Conservation (phyloP, 1,139 yeast genomes). For the Citeromyces hawaiiensis region DNA sequence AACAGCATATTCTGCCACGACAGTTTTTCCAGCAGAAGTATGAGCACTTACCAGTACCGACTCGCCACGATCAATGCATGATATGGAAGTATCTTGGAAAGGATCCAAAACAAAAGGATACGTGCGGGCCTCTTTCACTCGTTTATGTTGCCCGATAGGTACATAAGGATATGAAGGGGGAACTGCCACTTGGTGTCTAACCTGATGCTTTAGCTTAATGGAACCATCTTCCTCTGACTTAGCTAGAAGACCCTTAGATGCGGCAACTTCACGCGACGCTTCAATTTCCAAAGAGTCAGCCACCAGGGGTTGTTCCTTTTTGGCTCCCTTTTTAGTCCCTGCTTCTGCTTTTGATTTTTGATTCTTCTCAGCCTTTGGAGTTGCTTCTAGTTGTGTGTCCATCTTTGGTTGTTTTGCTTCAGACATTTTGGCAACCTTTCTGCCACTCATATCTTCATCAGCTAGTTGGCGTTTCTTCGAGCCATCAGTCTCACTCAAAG, state of each 20-base stretch:
- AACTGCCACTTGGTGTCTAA: slow-evolving; percentile 93
- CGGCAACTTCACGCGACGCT: slow-evolving; percentile 78
- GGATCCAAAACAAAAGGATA: slow-evolving; percentile 94
- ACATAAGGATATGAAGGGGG: slow-evolving; percentile 83
- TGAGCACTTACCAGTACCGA: slow-evolving; percentile 98
- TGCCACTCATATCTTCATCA: slow-evolving; percentile 5
- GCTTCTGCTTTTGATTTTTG: slow-evolving; percentile 2
- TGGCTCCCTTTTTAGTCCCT: slow-evolving; percentile 13
- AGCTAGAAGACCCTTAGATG: slow-evolving; percentile 55
- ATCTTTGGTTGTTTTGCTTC: too few relatives aligned
- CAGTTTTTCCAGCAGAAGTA: slow-evolving; percentile 89
- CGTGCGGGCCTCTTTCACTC: slow-evolving; percentile 60
- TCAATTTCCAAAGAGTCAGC: slow-evolving; percentile 87
- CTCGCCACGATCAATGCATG: slow-evolving; percentile 92
- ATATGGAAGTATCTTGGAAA: slow-evolving; percentile 94
- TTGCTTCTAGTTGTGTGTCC: slow-evolving; percentile 7
- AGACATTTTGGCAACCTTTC: slow-evolving; percentile 6
- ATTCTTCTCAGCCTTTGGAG: slow-evolving; percentile 11
- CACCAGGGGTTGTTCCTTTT: slow-evolving; percentile 43
- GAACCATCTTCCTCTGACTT: slow-evolving; percentile 22
- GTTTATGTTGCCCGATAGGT: slow-evolving; percentile 80
- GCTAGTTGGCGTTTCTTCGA: slow-evolving; percentile 5
- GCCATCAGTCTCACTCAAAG: slow-evolving; percentile 20
- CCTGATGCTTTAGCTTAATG: slow-evolving; percentile 78
- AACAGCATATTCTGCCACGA: slow-evolving; percentile 87